phyloP scores from a whole-genome alignment of 164 flowering plant species.

The Amborella trichopoda region DNA sequence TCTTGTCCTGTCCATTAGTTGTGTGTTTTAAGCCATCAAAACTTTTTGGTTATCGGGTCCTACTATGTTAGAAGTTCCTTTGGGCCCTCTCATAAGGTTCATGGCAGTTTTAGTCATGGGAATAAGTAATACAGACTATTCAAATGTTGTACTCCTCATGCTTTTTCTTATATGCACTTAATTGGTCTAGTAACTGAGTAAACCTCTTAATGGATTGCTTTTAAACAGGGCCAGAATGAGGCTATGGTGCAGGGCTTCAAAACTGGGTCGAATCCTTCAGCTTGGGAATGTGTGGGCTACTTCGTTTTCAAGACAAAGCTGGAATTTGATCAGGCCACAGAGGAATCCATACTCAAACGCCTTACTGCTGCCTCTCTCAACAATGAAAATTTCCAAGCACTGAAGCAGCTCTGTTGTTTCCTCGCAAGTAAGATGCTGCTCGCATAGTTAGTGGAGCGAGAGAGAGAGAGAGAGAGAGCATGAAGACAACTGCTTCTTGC shows the following conservation, averaged over 20 bases:
- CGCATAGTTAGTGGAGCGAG: no score
- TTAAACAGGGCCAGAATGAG: neutral
- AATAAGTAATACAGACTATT: no score
- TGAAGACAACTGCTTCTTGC: no score
- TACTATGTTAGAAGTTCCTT: no score
- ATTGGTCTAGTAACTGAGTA: neutral
- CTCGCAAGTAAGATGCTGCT: conserved; percentile 11
- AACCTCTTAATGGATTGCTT: neutral
- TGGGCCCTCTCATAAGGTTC: no score
- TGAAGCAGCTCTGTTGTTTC: conserved; percentile 23
- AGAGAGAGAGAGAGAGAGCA: no score
- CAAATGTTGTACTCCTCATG: no score
- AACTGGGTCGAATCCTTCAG: conserved; percentile 8
- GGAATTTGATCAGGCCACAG: conserved; percentile 16
- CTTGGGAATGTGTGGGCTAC: conserved; percentile 30
- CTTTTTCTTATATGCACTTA: neutral
- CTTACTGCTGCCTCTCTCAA: conserved; percentile 12
- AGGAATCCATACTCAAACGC: conserved; percentile 16
- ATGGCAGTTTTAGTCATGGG: no score
- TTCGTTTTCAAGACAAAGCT: conserved; percentile 13
- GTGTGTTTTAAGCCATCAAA: no score
- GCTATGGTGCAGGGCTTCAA: conserved; percentile 1
- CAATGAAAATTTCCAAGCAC: conserved; percentile 13
- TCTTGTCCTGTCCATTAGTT: no score
- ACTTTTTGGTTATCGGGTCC: no score